Evolutionary conservation across 139 green algal species (phyloP).

Genomic region (Tetradesmus lagerheimii): DNA sequence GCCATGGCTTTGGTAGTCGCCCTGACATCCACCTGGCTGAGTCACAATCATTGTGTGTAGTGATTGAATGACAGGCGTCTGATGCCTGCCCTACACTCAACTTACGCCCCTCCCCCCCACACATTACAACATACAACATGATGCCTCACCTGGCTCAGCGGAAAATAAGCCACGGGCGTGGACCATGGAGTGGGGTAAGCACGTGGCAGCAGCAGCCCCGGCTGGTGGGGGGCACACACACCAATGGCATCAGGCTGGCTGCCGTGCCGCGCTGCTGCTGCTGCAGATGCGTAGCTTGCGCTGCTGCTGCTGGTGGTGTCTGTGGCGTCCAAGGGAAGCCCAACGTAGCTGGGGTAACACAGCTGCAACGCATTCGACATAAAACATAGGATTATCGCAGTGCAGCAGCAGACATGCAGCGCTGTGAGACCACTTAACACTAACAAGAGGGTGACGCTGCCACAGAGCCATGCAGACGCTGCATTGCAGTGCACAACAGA

Average conservation of each 20-base stretch:
- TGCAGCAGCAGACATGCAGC: no score
- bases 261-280: neutral
- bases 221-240: neutral
- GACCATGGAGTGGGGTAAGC: neutral
- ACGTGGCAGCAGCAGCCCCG: neutral
- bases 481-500: no score
- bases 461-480: no score
- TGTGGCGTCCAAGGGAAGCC: neutral
- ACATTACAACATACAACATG: no score
- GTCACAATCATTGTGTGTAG: no score
- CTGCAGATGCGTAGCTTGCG: neutral
- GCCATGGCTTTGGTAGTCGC: neutral
- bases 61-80: no score
- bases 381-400: no score
- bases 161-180: slow-evolving; percentile 1
- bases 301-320: neutral
- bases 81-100: no score
- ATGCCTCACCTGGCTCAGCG: neutral
- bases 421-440: no score
- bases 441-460: no score
- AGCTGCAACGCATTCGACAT: no score
- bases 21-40: neutral
- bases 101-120: no score
- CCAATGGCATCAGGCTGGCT: slow-evolving; percentile 14
- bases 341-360: neutral